Evolutionary conservation across 352 stramenopile genomes (phyloP).

Genomic region (Blastocystis sp.): DNA sequence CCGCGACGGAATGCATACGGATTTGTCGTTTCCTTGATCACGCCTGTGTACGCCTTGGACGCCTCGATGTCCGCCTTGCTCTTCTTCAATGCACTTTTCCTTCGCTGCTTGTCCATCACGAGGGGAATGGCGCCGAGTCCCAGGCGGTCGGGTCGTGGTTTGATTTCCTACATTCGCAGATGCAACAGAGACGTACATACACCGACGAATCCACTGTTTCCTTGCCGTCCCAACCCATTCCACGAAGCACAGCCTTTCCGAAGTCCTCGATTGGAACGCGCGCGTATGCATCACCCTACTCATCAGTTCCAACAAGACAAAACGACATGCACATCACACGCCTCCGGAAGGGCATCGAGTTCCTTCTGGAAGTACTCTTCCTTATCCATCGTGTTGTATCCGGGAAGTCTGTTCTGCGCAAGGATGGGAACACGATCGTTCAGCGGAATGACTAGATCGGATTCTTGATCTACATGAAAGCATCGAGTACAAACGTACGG

Average conservation of each 20-base stretch:
- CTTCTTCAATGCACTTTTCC: constrained; percentile 16
- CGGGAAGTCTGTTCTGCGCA: constrained; percentile 1
- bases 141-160: constrained; percentile 77
- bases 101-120: constrained; percentile 45
- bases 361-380: constrained; percentile 74
- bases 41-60: not conserved
- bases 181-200: constrained; percentile 59
- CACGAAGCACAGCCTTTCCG: constrained; percentile 81
- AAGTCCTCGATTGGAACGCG: constrained; percentile 82
- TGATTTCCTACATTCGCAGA: constrained; percentile 59
- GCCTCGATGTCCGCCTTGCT: not conserved
- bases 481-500: not conserved
- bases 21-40: not conserved
- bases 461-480: not conserved
- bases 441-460: not conserved
- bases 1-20: not conserved
- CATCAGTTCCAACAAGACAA: not conserved
- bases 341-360: constrained; percentile 69
- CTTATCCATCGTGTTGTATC: constrained; percentile 61
- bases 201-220: constrained; percentile 61
- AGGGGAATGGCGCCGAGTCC: constrained; percentile 77
- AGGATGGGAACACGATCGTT: not conserved
- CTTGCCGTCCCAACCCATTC: constrained; percentile 88
- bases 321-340: constrained; percentile 65
- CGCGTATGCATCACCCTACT: constrained; percentile 72